Evolutionary conservation across 495 filamentous ascomycete genomes (phyloP), one percentile per base, ranked within the genome.

Genomic region (Elasticomyces elasticus): DNA sequence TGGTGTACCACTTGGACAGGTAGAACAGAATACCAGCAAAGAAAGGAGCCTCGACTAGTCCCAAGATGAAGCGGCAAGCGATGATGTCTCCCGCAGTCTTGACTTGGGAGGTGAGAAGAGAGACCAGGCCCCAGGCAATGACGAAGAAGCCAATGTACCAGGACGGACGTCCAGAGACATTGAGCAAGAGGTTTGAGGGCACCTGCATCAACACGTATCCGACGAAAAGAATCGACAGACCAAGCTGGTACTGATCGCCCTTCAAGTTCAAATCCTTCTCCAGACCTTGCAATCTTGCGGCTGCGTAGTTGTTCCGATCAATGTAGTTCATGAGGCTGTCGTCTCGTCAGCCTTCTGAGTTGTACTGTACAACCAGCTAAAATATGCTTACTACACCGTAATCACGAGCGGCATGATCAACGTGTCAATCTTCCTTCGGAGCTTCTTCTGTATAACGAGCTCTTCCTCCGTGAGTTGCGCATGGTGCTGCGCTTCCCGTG

Each of bases 1-100:
- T 72, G 0, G 79, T 81, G 55, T 82, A 83, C 78, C 77, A 82
- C 49, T 75, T 75, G 6, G 76, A 79, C 0, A 81, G 70, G 52
- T 77, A 80, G 59, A 78, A 80, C 7, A 80, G 66, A 5, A 64
- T 50, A 41, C 73, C 71, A 22, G 72, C 68, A 49, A 79, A 79
- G 67, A 63, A 66, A 1, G 62, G 59, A 12, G 63, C 64, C 46
- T 71, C 69, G 10, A 72, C 62, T 48, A 72, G 61, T 12, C 69
- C 69, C 3, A 72, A 55, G 60, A 70, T 66, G 54, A 72, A 72
- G 19, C 80, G 76, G 55, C 72, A 76, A 1, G 74, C 76, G 3
- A 81, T 70, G 20, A 83, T 71, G 0, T 72, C 75, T 10, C 70
- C 72, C 54, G 75, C 81, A 45, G 56, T 72, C 23, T 73, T 69